A percentile compares a stretch with the other conserved stretches of the same genome.
phyloP scores from a whole-genome alignment of 176 grass and related monocot genomes.

The Urochloa ruziziensis region DNA sequence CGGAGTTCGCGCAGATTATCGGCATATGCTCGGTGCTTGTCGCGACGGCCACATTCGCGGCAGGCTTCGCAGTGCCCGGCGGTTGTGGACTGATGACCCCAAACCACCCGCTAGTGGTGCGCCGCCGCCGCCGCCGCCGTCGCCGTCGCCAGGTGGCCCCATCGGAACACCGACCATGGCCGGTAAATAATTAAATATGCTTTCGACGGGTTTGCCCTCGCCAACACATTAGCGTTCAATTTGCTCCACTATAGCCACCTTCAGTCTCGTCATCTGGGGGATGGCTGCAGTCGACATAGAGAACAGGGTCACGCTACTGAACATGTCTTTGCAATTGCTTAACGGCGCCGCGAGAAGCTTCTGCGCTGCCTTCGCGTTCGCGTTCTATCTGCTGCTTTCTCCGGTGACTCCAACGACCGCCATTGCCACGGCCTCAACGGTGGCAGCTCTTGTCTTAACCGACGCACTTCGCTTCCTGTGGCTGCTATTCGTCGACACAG shows the following conservation, averaged over 20 bases:
- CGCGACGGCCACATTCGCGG: slow-evolving; percentile 35
- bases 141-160: not conserved
- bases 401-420: not conserved
- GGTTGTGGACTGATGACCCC: not conserved
- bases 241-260: slow-evolving; percentile 6
- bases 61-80: slow-evolving; percentile 17
- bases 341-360: not conserved
- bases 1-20: not conserved
- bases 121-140: too few species aligned
- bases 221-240: not conserved
- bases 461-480: not conserved
- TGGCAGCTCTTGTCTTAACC: not conserved
- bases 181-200: not conserved
- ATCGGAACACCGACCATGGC: slow-evolving; percentile 17
- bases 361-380: not conserved
- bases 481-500: not conserved
- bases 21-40: slow-evolving; percentile 26
- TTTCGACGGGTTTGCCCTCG: slow-evolving; percentile 31
- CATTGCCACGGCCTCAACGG: not conserved
- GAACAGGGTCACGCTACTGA: not conserved
- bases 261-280: slow-evolving; percentile 13
- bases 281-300: not conserved
- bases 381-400: not conserved
- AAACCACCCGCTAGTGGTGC: not conserved
- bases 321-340: not conserved